Evolutionary conservation across 805 yeast genomes (phyloP).

Genomic region (Candida qinlingensis): DNA sequence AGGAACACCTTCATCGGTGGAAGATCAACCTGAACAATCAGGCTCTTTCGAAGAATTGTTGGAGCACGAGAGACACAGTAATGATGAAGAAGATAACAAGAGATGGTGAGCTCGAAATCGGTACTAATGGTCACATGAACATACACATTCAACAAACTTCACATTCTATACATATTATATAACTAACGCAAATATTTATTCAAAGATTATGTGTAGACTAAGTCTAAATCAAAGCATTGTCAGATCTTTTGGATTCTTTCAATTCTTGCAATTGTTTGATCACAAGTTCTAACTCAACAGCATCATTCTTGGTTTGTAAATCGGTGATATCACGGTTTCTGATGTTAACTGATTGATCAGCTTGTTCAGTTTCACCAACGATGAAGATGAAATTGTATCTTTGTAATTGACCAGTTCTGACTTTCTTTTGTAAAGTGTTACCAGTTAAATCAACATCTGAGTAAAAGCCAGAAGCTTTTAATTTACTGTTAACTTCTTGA

Average conservation of each 20-base stretch:
- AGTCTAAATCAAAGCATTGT: slow-evolving; percentile 39
- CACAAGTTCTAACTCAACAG: slow-evolving; percentile 67
- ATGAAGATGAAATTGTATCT: slow-evolving; percentile 94
- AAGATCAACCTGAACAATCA: neutral
- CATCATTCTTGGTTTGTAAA: slow-evolving; percentile 89
- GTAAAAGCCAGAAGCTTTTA: slow-evolving; percentile 72
- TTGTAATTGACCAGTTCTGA: slow-evolving; percentile 91
- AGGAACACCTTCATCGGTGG: no score
- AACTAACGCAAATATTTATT: neutral
- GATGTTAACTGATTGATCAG: slow-evolving; percentile 76
- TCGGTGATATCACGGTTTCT: slow-evolving; percentile 94
- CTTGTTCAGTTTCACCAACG: slow-evolving; percentile 94
- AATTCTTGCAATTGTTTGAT: slow-evolving; percentile 61
- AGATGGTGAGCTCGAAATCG: slow-evolving; percentile 11
- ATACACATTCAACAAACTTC: neutral
- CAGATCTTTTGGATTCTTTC: slow-evolving; percentile 69
- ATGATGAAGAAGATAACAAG: slow-evolving; percentile 14
- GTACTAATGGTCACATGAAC: no score
- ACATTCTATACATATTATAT: neutral
- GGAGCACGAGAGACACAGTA: slow-evolving; percentile 20
- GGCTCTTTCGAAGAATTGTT: slow-evolving; percentile 20
- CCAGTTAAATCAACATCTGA: slow-evolving; percentile 93
- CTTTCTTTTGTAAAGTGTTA: slow-evolving; percentile 97
- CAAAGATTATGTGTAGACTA: neutral
- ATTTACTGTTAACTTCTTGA: slow-evolving; percentile 62